Base-by-base conservation (phyloP, 1,284 basidiomycete species). In the Cryptococcus sp. region DNA sequence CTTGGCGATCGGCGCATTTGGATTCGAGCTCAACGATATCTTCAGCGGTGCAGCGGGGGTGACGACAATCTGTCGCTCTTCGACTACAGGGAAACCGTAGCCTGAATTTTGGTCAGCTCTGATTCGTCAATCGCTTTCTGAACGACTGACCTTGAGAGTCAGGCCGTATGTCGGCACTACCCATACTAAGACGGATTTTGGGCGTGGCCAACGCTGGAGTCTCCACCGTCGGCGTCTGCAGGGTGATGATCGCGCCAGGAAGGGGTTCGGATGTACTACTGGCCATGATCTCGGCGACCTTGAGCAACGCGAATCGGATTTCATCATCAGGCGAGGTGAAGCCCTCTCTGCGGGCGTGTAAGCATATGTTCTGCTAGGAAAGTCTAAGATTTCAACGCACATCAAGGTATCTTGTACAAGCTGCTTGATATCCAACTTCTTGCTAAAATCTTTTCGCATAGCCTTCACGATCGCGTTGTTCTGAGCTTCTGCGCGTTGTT, bases 251-350 rank as follows among this genome's bases (percentile, higher is more conserved):
- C 54, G 92, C 86, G 56, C 89, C 91, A 0, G 92, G 93, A n/a
- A 88, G 81, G 4, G 86, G 84, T 76, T 96, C 93, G 54, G 91
- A 86, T 3, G 84, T 80, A 20, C 90, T 88, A 51, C 87, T 86
- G 64, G 95, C 89, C 50, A 95, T 84, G 23, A 97, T 82, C 71
- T 98, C 95, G 13, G 90, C 92, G 11, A 97, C 81, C 79, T 98
- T 98, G 68, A 99, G 82, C 50, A 97, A 80, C 61, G 89, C 91
- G 85, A 91, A 91, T 39, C 93, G 87, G 46, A 94, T 89, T 79
- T 95, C 90, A 64, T 87, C 82, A 74, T 98, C 94, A 47, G 86
- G 83, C 50, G 87, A 83, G 7, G 58, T 56, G 55, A 69, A 72
- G 29, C 67, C 59, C 16, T 63, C 54, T 19, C 70, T 75, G 54